A percentile compares a stretch with the other conserved stretches of the same genome.
These are phyloP conservation scores for Acacia pycnantha DNA, from an alignment of 331 rosid species.

Conservation along the genomic window DNA sequence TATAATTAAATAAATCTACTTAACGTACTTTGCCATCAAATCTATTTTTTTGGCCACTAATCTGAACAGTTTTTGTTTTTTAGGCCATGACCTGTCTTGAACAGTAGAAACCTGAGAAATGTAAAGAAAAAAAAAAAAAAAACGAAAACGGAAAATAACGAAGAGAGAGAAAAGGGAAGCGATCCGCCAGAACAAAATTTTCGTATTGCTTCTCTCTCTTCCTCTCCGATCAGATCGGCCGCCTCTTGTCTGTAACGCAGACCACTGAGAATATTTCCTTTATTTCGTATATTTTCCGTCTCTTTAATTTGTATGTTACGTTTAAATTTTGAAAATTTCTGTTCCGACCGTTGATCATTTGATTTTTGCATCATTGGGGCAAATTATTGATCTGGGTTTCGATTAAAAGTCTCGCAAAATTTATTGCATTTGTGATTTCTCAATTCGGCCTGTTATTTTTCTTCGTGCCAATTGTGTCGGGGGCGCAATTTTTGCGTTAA, in stretches of 20 bases:
- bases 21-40: background rate
- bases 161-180: slow-evolving; percentile 35
- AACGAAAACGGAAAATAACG: slow-evolving; percentile 14
- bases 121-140: background rate
- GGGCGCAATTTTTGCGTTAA: slow-evolving; percentile 26
- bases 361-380: slow-evolving; percentile 35
- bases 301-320: background rate
- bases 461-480: background rate
- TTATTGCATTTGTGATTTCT: slow-evolving; percentile 2
- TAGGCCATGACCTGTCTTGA: background rate
- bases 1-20: background rate
- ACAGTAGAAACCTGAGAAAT: background rate
- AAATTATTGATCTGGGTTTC: slow-evolving; percentile 37
- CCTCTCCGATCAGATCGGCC: slow-evolving; percentile 80
- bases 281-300: background rate
- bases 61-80: background rate
- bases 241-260: slow-evolving; percentile 22
- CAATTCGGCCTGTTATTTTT: slow-evolving; percentile 15
- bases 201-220: slow-evolving; percentile 37
- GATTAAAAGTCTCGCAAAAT: background rate
- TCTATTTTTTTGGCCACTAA: background rate
- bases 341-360: slow-evolving; percentile 38
- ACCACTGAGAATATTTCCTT: background rate
- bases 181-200: slow-evolving; percentile 28
- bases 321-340: slow-evolving; percentile 16